phyloP scores from a whole-genome alignment of 192 early-diverging fungal species.

The Entophlyctis luteolus region DNA sequence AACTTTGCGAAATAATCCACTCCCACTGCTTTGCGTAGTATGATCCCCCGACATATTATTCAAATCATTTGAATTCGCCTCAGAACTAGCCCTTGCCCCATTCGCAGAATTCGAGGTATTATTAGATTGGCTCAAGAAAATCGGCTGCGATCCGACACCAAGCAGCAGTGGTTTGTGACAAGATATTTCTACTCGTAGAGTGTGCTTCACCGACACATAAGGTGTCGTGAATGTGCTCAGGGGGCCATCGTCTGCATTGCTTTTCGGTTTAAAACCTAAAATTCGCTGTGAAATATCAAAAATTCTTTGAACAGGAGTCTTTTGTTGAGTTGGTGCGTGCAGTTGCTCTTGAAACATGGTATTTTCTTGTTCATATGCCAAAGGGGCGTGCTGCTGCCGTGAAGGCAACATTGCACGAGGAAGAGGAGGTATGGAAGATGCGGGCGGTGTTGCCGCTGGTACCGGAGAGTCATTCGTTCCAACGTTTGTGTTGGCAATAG shows the following conservation, averaged over 20 bases:
- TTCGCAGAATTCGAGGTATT: neutral
- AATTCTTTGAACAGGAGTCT: too few species aligned
- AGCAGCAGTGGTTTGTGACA: conserved; percentile 1
- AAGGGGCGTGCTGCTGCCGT: too few species aligned
- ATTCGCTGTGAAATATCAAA: too few species aligned
- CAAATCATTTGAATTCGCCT: neutral
- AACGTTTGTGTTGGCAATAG: too few species aligned
- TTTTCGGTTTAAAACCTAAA: too few species aligned
- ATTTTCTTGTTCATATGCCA: too few species aligned
- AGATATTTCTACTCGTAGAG: neutral
- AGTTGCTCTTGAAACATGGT: too few species aligned
- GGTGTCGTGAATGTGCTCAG: conserved; percentile 6
- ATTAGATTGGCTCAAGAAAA: neutral
- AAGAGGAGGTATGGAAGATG: too few species aligned
- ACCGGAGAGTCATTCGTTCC: too few species aligned
- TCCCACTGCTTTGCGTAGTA: neutral
- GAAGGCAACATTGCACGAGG: too few species aligned
- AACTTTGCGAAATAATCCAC: neutral
- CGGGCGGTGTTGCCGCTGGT: too few species aligned
- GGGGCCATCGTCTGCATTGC: neutral
- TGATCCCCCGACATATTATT: neutral
- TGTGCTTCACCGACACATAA: neutral
- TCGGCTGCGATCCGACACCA: neutral
- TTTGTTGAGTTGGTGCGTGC: too few species aligned
- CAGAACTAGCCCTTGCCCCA: neutral